Evolutionary conservation across 108 stramenopile genomes (phyloP).

Genomic region (Pseudonitzschia multiseries): DNA sequence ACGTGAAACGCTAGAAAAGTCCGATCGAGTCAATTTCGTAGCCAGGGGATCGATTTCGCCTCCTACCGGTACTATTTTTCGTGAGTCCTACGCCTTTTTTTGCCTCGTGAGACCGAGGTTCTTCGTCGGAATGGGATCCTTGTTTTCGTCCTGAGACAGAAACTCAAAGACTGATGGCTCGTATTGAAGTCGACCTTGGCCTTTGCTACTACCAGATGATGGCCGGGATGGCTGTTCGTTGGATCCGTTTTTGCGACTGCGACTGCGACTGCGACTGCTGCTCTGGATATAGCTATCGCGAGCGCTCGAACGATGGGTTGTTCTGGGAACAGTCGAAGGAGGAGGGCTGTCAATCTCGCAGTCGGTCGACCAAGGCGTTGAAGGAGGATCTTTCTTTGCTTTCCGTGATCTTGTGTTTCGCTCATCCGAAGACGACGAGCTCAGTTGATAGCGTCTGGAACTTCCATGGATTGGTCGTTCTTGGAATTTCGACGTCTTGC

Average conservation of each 20-base stretch:
- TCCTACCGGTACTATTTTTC: too few relatives aligned
- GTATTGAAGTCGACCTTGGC: neutral
- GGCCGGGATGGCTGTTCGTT: neutral
- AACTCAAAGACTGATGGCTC: neutral
- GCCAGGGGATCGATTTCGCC: too few relatives aligned
- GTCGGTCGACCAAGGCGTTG: conserved; percentile 1
- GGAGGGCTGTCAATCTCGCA: neutral
- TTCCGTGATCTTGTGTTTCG: neutral
- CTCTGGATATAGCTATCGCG: neutral
- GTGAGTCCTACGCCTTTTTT: too few relatives aligned
- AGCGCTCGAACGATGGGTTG: neutral
- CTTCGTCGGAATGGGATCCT: neutral
- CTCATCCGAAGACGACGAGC: neutral
- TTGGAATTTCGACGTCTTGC: neutral
- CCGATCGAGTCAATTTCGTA: too few relatives aligned
- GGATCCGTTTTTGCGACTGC: neutral
- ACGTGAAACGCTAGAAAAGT: too few relatives aligned
- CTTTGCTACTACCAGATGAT: neutral
- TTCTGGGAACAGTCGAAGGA: neutral
- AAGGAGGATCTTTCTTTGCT: neutral
- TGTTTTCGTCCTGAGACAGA: conserved; percentile 2
- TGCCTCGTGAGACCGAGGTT: too few relatives aligned
- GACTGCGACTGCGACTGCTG: too few relatives aligned
- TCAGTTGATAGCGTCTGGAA: neutral
- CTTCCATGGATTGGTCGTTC: neutral